Conservation (phyloP, 495 filamentous ascomycete species). For the Hypomontagnella monticulosa region DNA sequence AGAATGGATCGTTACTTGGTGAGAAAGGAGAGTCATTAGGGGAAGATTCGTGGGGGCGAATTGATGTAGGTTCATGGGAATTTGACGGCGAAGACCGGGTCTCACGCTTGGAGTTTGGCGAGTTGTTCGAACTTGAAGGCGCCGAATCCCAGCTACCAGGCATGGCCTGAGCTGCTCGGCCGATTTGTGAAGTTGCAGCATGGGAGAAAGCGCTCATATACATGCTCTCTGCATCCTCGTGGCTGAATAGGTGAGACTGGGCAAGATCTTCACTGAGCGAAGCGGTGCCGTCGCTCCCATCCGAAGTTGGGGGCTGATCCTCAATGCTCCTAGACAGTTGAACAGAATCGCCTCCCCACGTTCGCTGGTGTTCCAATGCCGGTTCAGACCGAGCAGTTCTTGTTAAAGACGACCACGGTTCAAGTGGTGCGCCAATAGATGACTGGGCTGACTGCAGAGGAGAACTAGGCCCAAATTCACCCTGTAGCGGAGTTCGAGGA, state of each 20-base stretch:
- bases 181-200: constrained; percentile 49
- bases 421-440: constrained; percentile 32
- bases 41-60: not conserved
- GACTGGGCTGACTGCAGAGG: constrained; percentile 47
- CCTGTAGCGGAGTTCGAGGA: constrained; percentile 21
- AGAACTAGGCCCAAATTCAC: constrained; percentile 10
- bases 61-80: not conserved
- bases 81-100: not conserved
- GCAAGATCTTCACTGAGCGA: constrained; percentile 61
- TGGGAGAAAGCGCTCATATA: constrained; percentile 77
- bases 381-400: constrained; percentile 53
- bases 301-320: constrained; percentile 36
- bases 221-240: constrained; percentile 95
- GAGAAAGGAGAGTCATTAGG: not conserved
- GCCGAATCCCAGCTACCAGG: constrained; percentile 69
- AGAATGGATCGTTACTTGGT: not conserved
- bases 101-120: constrained; percentile 12
- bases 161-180: constrained; percentile 52
- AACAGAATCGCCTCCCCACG: constrained; percentile 39
- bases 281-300: constrained; percentile 29
- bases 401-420: constrained; percentile 44
- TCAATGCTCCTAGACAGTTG: constrained; percentile 35
- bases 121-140: constrained; percentile 27
- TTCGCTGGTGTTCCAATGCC: constrained; percentile 38
- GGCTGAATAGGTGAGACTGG: constrained; percentile 82